Evolutionary conservation across 129 eudicot species (phyloP), one percentile per base, ranked within the genome.

Genomic region (Smallanthus sonchifolius): DNA sequence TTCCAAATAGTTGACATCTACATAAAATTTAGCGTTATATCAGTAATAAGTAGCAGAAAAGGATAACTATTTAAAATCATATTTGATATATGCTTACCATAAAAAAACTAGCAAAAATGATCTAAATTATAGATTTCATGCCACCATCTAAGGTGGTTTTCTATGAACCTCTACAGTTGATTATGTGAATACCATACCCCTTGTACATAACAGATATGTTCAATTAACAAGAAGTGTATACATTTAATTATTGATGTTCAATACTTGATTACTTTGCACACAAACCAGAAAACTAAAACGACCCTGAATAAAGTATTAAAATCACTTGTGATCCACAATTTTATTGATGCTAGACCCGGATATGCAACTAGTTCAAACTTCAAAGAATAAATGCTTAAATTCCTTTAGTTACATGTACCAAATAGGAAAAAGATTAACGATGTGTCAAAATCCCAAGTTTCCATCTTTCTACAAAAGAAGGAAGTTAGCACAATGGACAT

Each of bases 1-100:
- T 88, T 84, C 98, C 98, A 93, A 79, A 93, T 87, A 7, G 97
- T 90, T 69, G 90, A 85, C 83, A 93, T 87, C 98, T 93, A 69
- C 79, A 89, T 67, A 7, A 76, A 74, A 40, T 40, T 28, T 16
- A 43, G 56, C 60, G 44, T 48, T 49, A 73, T 17, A 70, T 83
- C 69, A 86, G 60, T 16, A 67, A 15, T 55, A 37, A 19, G 34
- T 39, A 60, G 34, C 44, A 52, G 75, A 69, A 64, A n/a, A 65
- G 56, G 32, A 54, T 59, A 49, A 44, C 16, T 35, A 40, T 38
- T 20, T 35, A 2, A 10, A 28, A 61, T 61, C 51, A 67, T 39
- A 39, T 55, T 51, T 75, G 57, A 34, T n/a, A 65, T 55, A 65
- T 20, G 40, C 65, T 0, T 15, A 63, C 28, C 47, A 36, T 8